A percentile compares a stretch with the other conserved stretches of the same genome.
phyloP scores from a whole-genome alignment of 176 grass and related monocot species.

The Phoenix roebelenii region DNA sequence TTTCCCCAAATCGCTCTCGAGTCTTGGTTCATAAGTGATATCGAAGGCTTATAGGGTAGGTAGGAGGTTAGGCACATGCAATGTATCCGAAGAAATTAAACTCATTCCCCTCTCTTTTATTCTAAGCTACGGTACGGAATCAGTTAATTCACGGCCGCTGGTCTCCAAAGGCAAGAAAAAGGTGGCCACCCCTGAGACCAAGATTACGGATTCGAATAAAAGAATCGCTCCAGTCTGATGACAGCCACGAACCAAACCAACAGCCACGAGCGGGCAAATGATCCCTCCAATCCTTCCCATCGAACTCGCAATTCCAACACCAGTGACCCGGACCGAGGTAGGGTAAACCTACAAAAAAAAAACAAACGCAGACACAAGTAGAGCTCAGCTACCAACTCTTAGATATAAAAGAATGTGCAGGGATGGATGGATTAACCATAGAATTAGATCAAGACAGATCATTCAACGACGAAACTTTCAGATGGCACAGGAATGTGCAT shows the following conservation, averaged over 20 bases:
- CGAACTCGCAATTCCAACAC: constrained; percentile 65
- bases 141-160: constrained; percentile 57
- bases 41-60: too few relatives aligned
- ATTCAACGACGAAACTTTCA: too few relatives aligned
- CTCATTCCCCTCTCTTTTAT: constrained; percentile 10
- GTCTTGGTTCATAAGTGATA: too few relatives aligned
- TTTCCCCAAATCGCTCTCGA: too few relatives aligned
- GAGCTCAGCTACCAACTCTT: not conserved
- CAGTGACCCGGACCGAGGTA: constrained; percentile 68
- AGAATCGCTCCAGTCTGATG: constrained; percentile 50
- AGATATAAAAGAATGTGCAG: too few relatives aligned
- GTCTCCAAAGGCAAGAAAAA: constrained; percentile 77
- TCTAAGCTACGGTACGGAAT: constrained; percentile 36
- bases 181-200: constrained; percentile 36
- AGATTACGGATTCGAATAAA: constrained; percentile 63
- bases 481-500: too few relatives aligned
- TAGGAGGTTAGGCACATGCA: too few relatives aligned
- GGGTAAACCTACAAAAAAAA: constrained; percentile 67
- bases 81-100: too few relatives aligned
- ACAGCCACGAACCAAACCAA: constrained; percentile 66
- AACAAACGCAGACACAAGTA: not conserved
- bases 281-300: constrained; percentile 74
- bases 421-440: too few relatives aligned
- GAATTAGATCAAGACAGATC: too few relatives aligned
- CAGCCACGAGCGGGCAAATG: constrained; percentile 71